Evolutionary conservation across 179 eudicot species (phyloP).

Genomic region (Drosera spatulata): DNA sequence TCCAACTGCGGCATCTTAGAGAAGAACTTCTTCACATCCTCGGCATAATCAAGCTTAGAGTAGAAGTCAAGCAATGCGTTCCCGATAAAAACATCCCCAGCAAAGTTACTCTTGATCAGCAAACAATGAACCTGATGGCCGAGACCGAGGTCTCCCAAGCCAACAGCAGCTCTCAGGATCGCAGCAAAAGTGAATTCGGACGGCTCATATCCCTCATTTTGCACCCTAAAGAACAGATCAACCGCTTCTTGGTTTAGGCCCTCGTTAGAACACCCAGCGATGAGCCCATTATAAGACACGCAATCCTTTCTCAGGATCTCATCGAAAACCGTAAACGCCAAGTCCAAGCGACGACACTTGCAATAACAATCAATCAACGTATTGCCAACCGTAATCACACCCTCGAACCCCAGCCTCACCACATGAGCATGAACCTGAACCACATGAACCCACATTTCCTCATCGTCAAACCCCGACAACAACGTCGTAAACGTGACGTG

Average conservation of each 20-base stretch:
- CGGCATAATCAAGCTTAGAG: constrained; percentile 35
- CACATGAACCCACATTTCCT: constrained; percentile 16
- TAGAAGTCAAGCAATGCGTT: constrained; percentile 78
- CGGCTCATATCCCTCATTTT: constrained; percentile 40
- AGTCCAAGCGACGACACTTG: constrained; percentile 37
- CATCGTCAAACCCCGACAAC: constrained; percentile 50
- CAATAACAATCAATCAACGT: constrained; percentile 74
- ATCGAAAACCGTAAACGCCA: constrained; percentile 35
- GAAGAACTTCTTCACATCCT: constrained; percentile 38
- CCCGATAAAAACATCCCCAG: constrained; percentile 49
- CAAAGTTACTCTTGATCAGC: constrained; percentile 43
- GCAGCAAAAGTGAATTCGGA: constrained; percentile 84
- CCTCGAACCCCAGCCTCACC: constrained; percentile 34
- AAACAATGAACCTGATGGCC: constrained; percentile 55
- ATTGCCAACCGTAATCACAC: constrained; percentile 39
- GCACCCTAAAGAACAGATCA: constrained; percentile 49
- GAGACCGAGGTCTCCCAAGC: constrained; percentile 30
- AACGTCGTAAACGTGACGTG: constrained; percentile 56
- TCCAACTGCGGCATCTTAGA: constrained; percentile 56
- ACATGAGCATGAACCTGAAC: constrained; percentile 61
- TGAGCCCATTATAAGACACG: constrained; percentile 64
- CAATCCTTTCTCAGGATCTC: constrained; percentile 46
- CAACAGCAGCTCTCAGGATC: constrained; percentile 41
- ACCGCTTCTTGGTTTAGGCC: constrained; percentile 35
- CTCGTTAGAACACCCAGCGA: constrained; percentile 47